phyloP scores from a whole-genome alignment of 2,329 filamentous ascomycete species.

The Aureobasidium leucospermi region DNA sequence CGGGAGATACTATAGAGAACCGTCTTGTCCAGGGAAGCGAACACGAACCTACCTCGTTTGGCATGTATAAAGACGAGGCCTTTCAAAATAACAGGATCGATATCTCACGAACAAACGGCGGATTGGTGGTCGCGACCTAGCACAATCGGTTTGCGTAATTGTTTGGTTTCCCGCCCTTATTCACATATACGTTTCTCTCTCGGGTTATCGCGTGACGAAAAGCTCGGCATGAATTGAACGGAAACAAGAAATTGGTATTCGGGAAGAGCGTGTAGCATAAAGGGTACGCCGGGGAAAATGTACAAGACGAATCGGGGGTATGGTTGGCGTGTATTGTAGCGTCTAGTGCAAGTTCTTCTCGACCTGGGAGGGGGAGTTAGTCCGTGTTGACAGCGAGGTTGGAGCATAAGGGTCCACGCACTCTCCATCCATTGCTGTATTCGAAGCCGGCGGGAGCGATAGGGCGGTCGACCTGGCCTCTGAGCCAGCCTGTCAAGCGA shows the following conservation, averaged over 20 bases:
- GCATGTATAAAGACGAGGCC: too few relatives aligned
- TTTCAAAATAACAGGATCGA: too few relatives aligned
- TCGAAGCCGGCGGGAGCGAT: conserved; percentile 56
- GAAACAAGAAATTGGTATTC: neutral
- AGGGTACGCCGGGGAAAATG: neutral
- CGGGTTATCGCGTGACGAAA: too few relatives aligned
- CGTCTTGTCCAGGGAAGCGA: too few relatives aligned
- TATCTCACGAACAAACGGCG: too few relatives aligned
- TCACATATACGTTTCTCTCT: too few relatives aligned
- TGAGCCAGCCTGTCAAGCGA: conserved; percentile 52
- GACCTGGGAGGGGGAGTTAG: conserved; percentile 16
- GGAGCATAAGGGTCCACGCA: conserved; percentile 32
- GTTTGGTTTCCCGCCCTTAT: too few relatives aligned
- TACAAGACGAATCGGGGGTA: neutral
- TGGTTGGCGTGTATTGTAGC: neutral
- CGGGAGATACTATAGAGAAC: too few relatives aligned
- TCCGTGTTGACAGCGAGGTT: neutral
- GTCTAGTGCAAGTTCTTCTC: conserved; percentile 18
- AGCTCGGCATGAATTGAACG: neutral
- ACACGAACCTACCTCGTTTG: too few relatives aligned
- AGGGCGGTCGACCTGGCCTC: conserved; percentile 55
- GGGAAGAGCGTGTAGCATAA: neutral
- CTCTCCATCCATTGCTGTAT: conserved; percentile 61
- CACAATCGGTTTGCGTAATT: too few relatives aligned
- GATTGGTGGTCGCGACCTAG: too few relatives aligned